Evolutionary conservation across 2,329 filamentous ascomycete species (phyloP).

Genomic region (Apiospora pterosperma): DNA sequence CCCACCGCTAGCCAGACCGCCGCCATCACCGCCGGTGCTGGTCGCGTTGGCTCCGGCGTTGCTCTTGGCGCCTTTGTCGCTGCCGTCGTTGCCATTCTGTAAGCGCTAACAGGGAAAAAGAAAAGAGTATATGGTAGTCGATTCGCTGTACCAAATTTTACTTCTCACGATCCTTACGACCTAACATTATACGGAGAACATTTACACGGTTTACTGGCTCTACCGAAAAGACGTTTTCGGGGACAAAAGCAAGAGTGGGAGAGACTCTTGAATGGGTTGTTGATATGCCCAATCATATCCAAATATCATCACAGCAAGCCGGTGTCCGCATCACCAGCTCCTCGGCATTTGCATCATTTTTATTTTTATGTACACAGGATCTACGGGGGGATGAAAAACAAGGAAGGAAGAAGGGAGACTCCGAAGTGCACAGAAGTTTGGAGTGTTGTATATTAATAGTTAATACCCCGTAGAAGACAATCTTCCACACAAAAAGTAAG

Average conservation of each 20-base stretch:
- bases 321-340: neutral
- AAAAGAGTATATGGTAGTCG: neutral
- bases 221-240: neutral
- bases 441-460: conserved; percentile 3
- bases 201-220: conserved; percentile 3
- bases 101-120: too few species aligned
- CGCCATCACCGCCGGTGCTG: conserved; percentile 29
- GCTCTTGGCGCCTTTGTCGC: conserved; percentile 44
- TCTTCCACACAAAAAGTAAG: neutral
- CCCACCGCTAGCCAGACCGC: conserved; percentile 13
- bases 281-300: neutral
- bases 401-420: neutral
- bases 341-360: neutral
- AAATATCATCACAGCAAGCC: neutral
- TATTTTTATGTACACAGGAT: neutral
- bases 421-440: neutral
- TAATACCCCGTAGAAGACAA: conserved; percentile 3
- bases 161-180: conserved; percentile 59
- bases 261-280: neutral
- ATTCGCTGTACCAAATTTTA: conserved; percentile 16
- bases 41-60: conserved; percentile 37
- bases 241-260: neutral
- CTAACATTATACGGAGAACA: neutral
- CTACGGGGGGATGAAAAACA: neutral
- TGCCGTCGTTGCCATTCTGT: conserved; percentile 28